These are phyloP conservation scores for Populus hybrid DNA, from an alignment of 441 rosid genomes.

Conservation along the genomic window DNA sequence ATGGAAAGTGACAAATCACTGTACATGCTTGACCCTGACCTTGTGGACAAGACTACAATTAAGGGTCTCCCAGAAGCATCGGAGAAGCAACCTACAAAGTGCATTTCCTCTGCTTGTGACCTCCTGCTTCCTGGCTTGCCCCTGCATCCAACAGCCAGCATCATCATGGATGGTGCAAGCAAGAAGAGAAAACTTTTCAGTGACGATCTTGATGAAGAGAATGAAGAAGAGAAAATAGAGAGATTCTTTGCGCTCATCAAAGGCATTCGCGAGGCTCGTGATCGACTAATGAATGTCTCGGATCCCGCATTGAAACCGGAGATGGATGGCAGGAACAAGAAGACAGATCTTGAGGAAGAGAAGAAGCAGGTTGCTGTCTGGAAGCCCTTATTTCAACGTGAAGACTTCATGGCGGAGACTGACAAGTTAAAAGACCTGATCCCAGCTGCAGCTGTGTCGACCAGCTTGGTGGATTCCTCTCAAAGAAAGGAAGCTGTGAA, in stretches of 20 bases:
- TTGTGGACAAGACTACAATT: no score
- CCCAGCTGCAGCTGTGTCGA: background rate
- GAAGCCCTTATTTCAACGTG: slow-evolving; percentile 34
- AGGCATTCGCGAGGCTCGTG: slow-evolving; percentile 28
- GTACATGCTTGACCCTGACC: background rate
- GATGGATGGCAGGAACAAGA: background rate
- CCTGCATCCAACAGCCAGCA: background rate
- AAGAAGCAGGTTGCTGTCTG: slow-evolving; percentile 18
- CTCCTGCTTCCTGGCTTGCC: background rate
- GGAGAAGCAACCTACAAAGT: slow-evolving; percentile 23
- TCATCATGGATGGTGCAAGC: slow-evolving; percentile 14
- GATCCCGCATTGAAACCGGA: background rate
- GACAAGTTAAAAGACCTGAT: background rate
- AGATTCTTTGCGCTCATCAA: slow-evolving; percentile 31
- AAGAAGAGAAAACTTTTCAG: slow-evolving; percentile 20
- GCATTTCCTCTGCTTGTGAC: background rate
- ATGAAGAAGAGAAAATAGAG: slow-evolving; percentile 33
- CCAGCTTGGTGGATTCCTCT: background rate
- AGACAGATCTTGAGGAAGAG: slow-evolving; percentile 7
- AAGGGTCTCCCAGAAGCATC: no score
- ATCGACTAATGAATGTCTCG: slow-evolving; percentile 11
- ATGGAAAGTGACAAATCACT: background rate
- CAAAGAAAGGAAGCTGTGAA: background rate
- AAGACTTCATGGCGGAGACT: slow-evolving; percentile 30
- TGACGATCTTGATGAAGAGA: slow-evolving; percentile 2